Evolutionary conservation across 192 early-diverging fungal genomes (phyloP).

Genomic region (Chytriomyces confervae): DNA sequence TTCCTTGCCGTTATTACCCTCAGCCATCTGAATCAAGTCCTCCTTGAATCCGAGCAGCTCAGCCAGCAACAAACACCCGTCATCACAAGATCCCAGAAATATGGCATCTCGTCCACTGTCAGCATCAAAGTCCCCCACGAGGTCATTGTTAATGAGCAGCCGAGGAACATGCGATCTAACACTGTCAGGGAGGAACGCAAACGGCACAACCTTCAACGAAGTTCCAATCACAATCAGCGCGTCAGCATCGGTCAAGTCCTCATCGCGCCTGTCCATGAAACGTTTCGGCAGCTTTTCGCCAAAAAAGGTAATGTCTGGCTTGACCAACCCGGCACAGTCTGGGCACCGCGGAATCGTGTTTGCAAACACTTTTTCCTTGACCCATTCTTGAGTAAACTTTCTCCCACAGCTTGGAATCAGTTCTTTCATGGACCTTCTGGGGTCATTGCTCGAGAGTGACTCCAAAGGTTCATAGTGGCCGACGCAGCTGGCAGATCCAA

Average conservation of each 20-base stretch:
- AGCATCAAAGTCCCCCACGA: slow-evolving; percentile 72
- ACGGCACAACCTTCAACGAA: slow-evolving; percentile 87
- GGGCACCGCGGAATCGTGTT: slow-evolving; percentile 73
- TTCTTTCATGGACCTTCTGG: slow-evolving; percentile 36
- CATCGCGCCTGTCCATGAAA: slow-evolving; percentile 15
- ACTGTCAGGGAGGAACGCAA: slow-evolving; percentile 74
- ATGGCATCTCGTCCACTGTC: slow-evolving; percentile 76
- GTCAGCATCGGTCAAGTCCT: slow-evolving; percentile 65
- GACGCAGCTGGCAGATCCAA: slow-evolving; percentile 80
- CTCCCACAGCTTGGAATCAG: slow-evolving; percentile 13
- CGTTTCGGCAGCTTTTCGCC: slow-evolving; percentile 83
- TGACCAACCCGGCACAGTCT: slow-evolving; percentile 73
- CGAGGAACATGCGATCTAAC: slow-evolving; percentile 73
- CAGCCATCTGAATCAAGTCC: slow-evolving; percentile 38
- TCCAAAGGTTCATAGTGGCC: slow-evolving; percentile 47
- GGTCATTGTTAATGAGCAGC: slow-evolving; percentile 87
- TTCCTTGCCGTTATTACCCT: not conserved
- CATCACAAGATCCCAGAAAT: slow-evolving; percentile 83
- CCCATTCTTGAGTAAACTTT: slow-evolving; percentile 19
- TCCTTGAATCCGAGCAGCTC: slow-evolving; percentile 76
- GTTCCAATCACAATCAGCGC: slow-evolving; percentile 94
- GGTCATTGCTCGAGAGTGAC: slow-evolving; percentile 45
- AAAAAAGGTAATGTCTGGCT: slow-evolving; percentile 97
- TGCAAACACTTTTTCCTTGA: slow-evolving; percentile 26
- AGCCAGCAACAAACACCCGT: slow-evolving; percentile 71